Evolutionary conservation across 495 filamentous ascomycete species (phyloP).

Genomic region (Daldinia concentrica): DNA sequence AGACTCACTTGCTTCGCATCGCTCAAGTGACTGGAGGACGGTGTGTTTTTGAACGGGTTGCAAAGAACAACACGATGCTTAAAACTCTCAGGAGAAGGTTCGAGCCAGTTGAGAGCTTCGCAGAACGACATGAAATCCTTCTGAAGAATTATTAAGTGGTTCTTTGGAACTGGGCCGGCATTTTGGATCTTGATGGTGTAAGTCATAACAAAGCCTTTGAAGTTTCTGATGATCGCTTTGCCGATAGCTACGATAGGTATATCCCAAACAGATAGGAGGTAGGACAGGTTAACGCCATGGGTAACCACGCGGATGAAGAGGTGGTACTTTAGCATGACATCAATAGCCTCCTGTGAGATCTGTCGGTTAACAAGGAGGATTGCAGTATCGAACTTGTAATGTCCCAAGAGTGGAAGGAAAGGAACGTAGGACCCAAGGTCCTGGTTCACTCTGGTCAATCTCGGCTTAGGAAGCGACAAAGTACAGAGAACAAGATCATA

Average conservation of each 20-base stretch:
- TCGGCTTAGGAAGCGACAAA: background rate
- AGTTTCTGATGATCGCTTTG: background rate
- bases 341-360: background rate
- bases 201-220: background rate
- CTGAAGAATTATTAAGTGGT: background rate
- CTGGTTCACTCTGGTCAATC: background rate
- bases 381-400: background rate
- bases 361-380: background rate
- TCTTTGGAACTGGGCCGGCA: background rate
- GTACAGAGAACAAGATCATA: background rate
- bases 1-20: background rate
- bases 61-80: background rate
- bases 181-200: background rate
- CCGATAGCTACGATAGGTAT: conserved; percentile 1
- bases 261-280: background rate
- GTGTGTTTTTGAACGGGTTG: background rate
- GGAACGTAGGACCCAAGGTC: background rate
- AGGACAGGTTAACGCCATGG: background rate
- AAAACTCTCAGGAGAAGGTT: background rate
- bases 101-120: background rate
- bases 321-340: background rate
- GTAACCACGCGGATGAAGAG: background rate
- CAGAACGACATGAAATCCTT: background rate
- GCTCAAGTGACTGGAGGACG: background rate
- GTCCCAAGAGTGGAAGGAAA: background rate